Conservation (phyloP, 768 basidiomycete genomes). For the Kwoniella mangroviensis region DNA sequence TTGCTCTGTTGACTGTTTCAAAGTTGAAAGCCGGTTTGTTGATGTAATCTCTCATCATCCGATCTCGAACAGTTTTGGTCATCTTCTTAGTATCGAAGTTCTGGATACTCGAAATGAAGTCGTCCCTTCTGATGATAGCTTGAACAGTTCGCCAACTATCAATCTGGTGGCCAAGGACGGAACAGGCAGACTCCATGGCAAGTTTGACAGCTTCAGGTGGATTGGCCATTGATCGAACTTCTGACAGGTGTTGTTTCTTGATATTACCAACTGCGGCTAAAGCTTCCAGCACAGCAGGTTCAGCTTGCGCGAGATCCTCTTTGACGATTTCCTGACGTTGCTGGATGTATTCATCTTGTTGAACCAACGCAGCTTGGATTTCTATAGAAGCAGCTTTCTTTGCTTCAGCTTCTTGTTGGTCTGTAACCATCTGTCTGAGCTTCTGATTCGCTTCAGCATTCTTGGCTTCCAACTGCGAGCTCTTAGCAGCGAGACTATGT, state of each 20-base stretch:
- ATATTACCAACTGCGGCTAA: conserved; percentile 96
- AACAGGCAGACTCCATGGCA: conserved; percentile 98
- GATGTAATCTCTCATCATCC: conserved; percentile 91
- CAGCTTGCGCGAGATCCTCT: conserved; percentile 94
- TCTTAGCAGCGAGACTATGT: conserved; percentile 91
- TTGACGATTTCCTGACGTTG: conserved; percentile 86
- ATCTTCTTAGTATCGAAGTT: conserved; percentile 94
- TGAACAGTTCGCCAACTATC: conserved; percentile 97
- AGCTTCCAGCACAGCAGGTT: conserved; percentile 94
- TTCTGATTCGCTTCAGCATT: conserved; percentile 96
- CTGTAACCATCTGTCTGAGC: conserved; percentile 93
- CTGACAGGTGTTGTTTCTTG: conserved; percentile 90
- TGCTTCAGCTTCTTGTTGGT: conserved; percentile 98
- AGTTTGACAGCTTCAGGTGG: conserved; percentile 97
- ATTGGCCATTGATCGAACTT: conserved; percentile 97
- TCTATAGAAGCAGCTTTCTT: conserved; percentile 96
- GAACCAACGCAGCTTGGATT: conserved; percentile 88
- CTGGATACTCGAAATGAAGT: conserved; percentile 94
- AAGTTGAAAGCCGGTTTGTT: conserved; percentile 90
- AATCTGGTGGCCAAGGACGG: conserved; percentile 91
- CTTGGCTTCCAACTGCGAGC: conserved; percentile 89
- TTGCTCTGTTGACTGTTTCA: conserved; percentile 91
- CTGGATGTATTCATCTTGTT: conserved; percentile 86
- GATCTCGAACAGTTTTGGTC: conserved; percentile 83
- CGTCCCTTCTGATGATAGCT: conserved; percentile 90